Base-by-base conservation (phyloP, 495 filamentous ascomycete species). In the Lasiosphaeria hispida region DNA sequence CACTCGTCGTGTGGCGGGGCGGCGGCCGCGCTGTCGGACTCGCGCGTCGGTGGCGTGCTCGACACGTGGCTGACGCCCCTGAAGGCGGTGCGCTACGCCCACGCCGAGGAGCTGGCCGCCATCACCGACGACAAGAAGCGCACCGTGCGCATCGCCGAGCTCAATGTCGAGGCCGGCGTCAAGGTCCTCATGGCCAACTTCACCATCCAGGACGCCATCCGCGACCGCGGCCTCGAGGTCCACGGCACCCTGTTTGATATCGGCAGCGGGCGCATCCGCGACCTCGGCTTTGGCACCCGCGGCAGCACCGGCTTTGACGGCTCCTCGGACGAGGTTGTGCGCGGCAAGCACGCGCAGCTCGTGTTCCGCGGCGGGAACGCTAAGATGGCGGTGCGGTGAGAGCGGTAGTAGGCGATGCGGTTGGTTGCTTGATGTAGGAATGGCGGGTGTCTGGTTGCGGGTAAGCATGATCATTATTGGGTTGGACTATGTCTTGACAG, bases 1-100 rank as follows among this genome's bases (percentile, higher is more conserved):
- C 91, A 96, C 75, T 87, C 88, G 2, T 72, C 73, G 48, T 96
- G 91, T 74, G 91, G 91, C 14, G 91, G 91, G 15, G 87, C 88
- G 1, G 79, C 76, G 0, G 91, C 85, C 0, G 83, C 89, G 0
- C 77, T 96, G 48, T 76, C 77, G 10, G 85, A 90, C 67, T 69
- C 72, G 53, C 83, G 85, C 51, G 72, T 95, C 17, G 91, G 90
- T 4, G 83, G 80, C 14, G 78, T 89, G n/a, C 72, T 96, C 48
- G 91, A 95, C 69, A 85, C 84, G 1, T 96, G 91, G 91, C 75
- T 96, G 54, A 72, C 84, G 49, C 90, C 91, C 0, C 70, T 94
- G 50, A 80, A 84, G 41, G 77, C 81, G 53, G 58, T 96, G 53
- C 81, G 86, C 10, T 60, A 62, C 19, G 73, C 75, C 53, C 71